Base-by-base conservation (phyloP, 2,329 filamentous ascomycete genomes). In the Aureobasidium mangrovei region DNA sequence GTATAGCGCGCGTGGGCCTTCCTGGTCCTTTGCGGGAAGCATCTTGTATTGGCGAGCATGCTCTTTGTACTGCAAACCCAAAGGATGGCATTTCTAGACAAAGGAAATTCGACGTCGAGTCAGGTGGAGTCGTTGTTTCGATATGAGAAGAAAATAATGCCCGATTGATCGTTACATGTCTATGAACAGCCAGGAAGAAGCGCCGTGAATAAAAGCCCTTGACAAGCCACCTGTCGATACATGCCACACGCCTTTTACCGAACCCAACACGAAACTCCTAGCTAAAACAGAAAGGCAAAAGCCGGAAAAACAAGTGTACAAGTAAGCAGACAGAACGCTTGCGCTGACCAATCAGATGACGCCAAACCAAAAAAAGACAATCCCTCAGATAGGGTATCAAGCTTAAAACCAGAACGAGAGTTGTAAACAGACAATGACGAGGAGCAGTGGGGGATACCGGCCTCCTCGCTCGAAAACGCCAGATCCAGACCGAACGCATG, bases 331-430 rank as follows among this genome's bases (percentile, higher is more conserved):
- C 36, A 39, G n/a, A 39, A 18, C n/a, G 36, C 36, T 39, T 12
- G 36, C 36, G 36, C 36, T 39, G 7, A 29, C 46, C 46, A 28
- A 39, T 26, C 46, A 49, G 32, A 49, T 32, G 7, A 40, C 35
- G 31, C 36, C 46, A 49, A 26, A 51, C 28, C 38, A 18, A 18
- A 18, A 18, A 18, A 18, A 18, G 18, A 32, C 6, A 18, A 9
- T 26, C 38, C 38, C 47, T 42, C 31, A 51, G 32, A 53, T 29
- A 44, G 27, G 48, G 49, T 53, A 53, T 53, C 39, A 44, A 44
- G 32, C 39, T 52, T 41, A 44, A 53, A 28, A 24, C 18, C 18
- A 52, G 18, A 29, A 28, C 4, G 8, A 52, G 12, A 33, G 26
- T 9, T 18, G 8, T 41, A 32, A 28, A 42, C 26, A 4, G 6